Base-by-base conservation (phyloP, 1,284 basidiomycete species). In the Thecaphora thlaspeos region DNA sequence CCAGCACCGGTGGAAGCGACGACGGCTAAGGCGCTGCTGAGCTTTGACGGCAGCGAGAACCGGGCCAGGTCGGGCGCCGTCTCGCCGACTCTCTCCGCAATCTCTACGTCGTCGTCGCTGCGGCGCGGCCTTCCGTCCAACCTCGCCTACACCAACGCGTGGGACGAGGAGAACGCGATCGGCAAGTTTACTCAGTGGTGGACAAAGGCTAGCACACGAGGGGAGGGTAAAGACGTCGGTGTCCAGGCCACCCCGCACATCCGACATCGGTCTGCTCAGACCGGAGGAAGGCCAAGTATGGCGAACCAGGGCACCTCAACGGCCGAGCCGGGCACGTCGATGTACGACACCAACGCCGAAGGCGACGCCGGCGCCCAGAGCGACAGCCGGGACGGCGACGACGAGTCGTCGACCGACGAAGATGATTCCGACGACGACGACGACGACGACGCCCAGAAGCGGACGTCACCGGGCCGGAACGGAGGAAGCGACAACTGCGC, bases 301-400 rank as follows among this genome's bases (percentile, higher is more conserved):
- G 32, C 12, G 4, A 14, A 34, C 15, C 11, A 11, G 32, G 32
- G 32, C 7, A 34, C 3, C n/a, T 40, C 18, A 19, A 36, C 10
- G 17, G 32, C 14, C 44, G 42, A n/a, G 19, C 8, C 17, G 23
- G 26, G 19, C 15, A 11, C 26, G 18, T 43, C 32, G 15, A 34
- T 34, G 32, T 34, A 34, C 32, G 32, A 34, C 32, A 11, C 32
- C 11, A 30, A 36, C 28, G 43, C 51, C 21, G 51, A 46, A 30
- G 39, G 9, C 11, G 39, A 21, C 19, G 39, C 18, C 7, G 39
- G 39, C 15, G 39, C 19, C 9, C 39, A 40, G 19, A 57, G 54
- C 36, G 66, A 71, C 28, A 67, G 62, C 38, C 51, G 63, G 18
- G 70, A 72, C 51, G 70, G 70, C 22, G 70, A 72, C 26, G 68